phyloP scores from a whole-genome alignment of 2,329 filamentous ascomycete genomes.

The Ascochyta rabiei region DNA sequence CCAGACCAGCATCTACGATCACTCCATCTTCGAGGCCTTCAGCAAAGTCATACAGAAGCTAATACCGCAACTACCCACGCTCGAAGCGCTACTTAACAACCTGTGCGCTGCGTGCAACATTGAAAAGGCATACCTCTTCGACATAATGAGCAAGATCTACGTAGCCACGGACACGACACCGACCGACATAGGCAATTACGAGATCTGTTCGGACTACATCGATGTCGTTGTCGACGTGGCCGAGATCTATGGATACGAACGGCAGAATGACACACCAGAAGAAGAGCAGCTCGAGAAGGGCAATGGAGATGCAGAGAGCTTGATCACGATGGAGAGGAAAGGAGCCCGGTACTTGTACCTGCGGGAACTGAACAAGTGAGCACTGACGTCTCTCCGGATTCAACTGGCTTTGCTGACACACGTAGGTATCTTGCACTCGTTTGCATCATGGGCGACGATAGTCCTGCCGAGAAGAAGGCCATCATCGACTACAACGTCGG shows the following conservation, averaged over 20 bases:
- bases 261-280: slow-evolving; percentile 35
- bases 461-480: slow-evolving; percentile 81
- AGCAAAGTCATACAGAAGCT: slow-evolving; percentile 98
- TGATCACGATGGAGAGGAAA: slow-evolving; percentile 65
- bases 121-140: slow-evolving; percentile 97
- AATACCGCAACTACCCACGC: slow-evolving; percentile 87
- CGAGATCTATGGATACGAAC: slow-evolving; percentile 86
- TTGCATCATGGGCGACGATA: slow-evolving; percentile 82
- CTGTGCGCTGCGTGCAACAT: slow-evolving; percentile 92
- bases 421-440: slow-evolving; percentile 76
- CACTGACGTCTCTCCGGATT: background rate
- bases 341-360: slow-evolving; percentile 67
- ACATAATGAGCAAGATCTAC: slow-evolving; percentile 97
- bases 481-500: slow-evolving; percentile 88
- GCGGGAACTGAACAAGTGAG: slow-evolving; percentile 70
- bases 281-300: slow-evolving; percentile 48
- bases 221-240: slow-evolving; percentile 98
- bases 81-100: slow-evolving; percentile 93
- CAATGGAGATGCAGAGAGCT: slow-evolving; percentile 64
- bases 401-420: slow-evolving; percentile 7
- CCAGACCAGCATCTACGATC: slow-evolving; percentile 96
- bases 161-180: slow-evolving; percentile 94
- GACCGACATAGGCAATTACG: slow-evolving; percentile 93
- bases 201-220: slow-evolving; percentile 98
- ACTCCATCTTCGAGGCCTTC: slow-evolving; percentile 97